These are phyloP conservation scores for Neoboletus magnificus DNA, from an alignment of 768 basidiomycete species.

Conservation along the genomic window DNA sequence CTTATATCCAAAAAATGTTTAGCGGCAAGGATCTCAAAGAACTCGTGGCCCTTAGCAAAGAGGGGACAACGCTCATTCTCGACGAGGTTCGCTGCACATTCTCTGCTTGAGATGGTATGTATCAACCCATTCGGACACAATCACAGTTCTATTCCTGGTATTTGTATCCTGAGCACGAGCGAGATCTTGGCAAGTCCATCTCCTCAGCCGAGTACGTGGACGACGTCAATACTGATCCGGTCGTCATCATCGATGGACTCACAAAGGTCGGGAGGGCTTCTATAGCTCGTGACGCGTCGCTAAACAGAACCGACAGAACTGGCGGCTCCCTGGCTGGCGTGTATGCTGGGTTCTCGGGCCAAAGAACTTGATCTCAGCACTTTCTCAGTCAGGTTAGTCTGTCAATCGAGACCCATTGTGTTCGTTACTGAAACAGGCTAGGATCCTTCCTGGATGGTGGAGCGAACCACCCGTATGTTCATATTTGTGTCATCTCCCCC, in stretches of 20 bases:
- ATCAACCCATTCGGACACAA: not conserved
- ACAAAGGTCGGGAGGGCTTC: constrained; percentile 61
- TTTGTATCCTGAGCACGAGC: constrained; percentile 76
- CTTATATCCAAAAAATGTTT: constrained; percentile 8
- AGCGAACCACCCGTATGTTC: constrained; percentile 82
- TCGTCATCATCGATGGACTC: constrained; percentile 86
- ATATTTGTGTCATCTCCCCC: not conserved
- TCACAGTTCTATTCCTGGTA: constrained; percentile 92
- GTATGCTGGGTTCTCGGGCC: constrained; percentile 93
- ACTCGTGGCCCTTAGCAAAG: constrained; percentile 67
- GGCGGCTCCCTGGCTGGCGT: constrained; percentile 94
- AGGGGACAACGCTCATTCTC: constrained; percentile 80
- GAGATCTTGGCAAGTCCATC: constrained; percentile 72
- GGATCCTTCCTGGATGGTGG: constrained; percentile 94
- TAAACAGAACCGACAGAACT: constrained; percentile 56
- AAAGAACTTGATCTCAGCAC: constrained; percentile 80
- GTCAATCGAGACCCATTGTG: not conserved
- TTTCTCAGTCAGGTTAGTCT: constrained; percentile 76
- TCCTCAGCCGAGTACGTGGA: constrained; percentile 83
- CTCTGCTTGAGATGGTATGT: not conserved
- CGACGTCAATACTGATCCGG: constrained; percentile 81
- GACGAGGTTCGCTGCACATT: constrained; percentile 60
- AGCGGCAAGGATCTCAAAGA: constrained; percentile 80
- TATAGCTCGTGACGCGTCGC: not conserved
- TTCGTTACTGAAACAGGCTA: constrained; percentile 11